Base-by-base conservation (phyloP, 148 eudicot genomes). In the Hydrangea macrophylla region DNA sequence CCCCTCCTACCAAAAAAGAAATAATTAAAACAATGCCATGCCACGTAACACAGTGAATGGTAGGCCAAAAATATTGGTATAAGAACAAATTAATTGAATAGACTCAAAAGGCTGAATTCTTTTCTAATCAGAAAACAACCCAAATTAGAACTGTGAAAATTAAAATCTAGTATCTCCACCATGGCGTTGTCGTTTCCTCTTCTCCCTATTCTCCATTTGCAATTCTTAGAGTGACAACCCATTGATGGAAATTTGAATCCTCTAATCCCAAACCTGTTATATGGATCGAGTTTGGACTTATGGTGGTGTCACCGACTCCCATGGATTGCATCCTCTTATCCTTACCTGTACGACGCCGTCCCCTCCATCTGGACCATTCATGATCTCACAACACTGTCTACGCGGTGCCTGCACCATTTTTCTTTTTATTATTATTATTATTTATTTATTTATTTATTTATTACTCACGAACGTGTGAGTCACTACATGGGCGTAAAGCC, bases 351-450 rank as follows among this genome's bases (percentile, higher is more conserved):
- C 25, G 30, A 56, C 67, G 2, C 30, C 70, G 22, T 75, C 74
- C 20, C 12, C 17, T n/a, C 6, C 42, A 26, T 20, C 72, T 25
- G 7, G 31, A n/a, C 60, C 70, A 26, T 55, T 48, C 22, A 73
- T 57, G 7, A 76, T 25, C 78, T 82, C 82, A 30, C 80, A 79
- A 18, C 85, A 82, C 23, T 82, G 85, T 33, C 85, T 73, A 35
- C 78, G 76, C 27, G 76, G 76, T 26, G 68, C 80, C 85, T 82
- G 73, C 22, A 24, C 23, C n/a, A n/a, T n/a, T n/a, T n/a, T n/a
- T n/a, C n/a, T n/a, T n/a, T n/a, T n/a, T n/a, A n/a, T n/a, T n/a
- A n/a, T n/a, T n/a, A n/a, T n/a, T n/a, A n/a, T n/a, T n/a, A n/a
- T n/a, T n/a, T n/a, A n/a, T n/a, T n/a, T n/a, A n/a, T n/a, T n/a